Percentiles rank a stretch among this genome's conserved stretches.
phyloP scores from a whole-genome alignment of 2,329 filamentous ascomycete species.

The Ophiosphaerella herpotricha region DNA sequence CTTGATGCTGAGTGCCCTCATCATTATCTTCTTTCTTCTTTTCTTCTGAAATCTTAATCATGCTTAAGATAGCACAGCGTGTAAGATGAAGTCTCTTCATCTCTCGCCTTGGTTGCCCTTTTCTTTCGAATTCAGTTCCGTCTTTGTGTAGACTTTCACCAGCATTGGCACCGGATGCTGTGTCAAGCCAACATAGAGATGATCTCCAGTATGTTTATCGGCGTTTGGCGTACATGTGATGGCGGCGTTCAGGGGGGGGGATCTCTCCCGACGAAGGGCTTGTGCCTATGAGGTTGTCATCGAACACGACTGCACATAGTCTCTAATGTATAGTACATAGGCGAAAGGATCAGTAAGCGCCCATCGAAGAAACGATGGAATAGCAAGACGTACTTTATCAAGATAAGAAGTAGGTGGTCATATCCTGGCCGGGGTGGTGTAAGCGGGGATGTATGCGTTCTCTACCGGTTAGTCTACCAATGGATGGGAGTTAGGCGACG shows the following conservation, averaged over 20 bases:
- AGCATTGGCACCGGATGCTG: conserved; percentile 17
- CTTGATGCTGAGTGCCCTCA: conserved; percentile 30
- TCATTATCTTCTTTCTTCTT: neutral
- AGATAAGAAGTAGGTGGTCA: conserved; percentile 9
- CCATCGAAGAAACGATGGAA: conserved; percentile 1
- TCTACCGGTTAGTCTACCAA: conserved; percentile 17
- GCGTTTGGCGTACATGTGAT: conserved; percentile 12
- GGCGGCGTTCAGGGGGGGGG: conserved; percentile 9
- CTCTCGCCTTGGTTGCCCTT: conserved; percentile 6
- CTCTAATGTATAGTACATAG: conserved; percentile 40
- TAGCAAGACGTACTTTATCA: conserved; percentile 12
- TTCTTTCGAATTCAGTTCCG: conserved; percentile 19
- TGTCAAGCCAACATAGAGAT: conserved; percentile 14
- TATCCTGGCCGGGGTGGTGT: conserved; percentile 13
- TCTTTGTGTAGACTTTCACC: conserved; percentile 21
- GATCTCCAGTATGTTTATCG: conserved; percentile 1
- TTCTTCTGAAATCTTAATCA: conserved; percentile 6
- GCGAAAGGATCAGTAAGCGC: conserved; percentile 12
- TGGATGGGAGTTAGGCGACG: conserved; percentile 13
- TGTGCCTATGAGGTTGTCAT: conserved; percentile 4
- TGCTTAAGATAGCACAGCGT: neutral
- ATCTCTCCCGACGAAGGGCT: conserved; percentile 7
- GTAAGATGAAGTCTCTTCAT: neutral
- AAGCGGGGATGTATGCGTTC: conserved; percentile 14
- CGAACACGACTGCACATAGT: conserved; percentile 11